Evolutionary conservation across 768 basidiomycete species (phyloP), one percentile per base, ranked within the genome.

Genomic region (Mycena chlorophos): DNA sequence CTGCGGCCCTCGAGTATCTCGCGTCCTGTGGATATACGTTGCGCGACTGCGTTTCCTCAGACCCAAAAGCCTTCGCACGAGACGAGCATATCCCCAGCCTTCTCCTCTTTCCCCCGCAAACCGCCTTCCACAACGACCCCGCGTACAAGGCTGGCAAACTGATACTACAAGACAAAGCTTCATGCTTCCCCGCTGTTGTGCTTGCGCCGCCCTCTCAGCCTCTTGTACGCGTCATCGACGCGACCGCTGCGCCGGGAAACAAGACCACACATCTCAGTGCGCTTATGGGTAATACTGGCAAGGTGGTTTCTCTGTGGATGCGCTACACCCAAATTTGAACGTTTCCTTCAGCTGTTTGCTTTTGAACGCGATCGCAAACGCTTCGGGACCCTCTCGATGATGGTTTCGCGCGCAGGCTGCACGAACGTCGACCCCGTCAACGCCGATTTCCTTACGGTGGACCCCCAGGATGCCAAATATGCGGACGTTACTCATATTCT

Each of bases 131-230:
- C n/a, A 79, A 83, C 28, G 86, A 94, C 58, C 71, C 78, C 2
- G 79, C 85, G 20, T 97, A 94, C 71, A 77, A 76, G 60, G 73
- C 81, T 28, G 94, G 94, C 25, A 90, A 86, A 55, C 74, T 98
- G 29, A 95, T 99, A 57, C 74, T 98, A 5, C 97, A 99, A 71
- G 97, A 99, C 71, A 98, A 98, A 68, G 96, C 97, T 19, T 96
- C 94, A 53, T 99, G 97, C 71, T 94, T 99, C 69, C 93, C 97
- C 17, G 93, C 96, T 0, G 75, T 85, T 55, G 82, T 98, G 5
- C 83, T 99, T n/a, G 80, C 85, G 20, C 89, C 91, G 39, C 88
- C 87, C 12, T 71, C 76, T 2, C 69, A 66, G 19, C 76, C 82
- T 20, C 68, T 77, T 38, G 71, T 74, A 51, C 75, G 80, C 45